Conservation (phyloP, 2,329 filamentous ascomycete genomes). For the Corinectria fuckeliana region DNA sequence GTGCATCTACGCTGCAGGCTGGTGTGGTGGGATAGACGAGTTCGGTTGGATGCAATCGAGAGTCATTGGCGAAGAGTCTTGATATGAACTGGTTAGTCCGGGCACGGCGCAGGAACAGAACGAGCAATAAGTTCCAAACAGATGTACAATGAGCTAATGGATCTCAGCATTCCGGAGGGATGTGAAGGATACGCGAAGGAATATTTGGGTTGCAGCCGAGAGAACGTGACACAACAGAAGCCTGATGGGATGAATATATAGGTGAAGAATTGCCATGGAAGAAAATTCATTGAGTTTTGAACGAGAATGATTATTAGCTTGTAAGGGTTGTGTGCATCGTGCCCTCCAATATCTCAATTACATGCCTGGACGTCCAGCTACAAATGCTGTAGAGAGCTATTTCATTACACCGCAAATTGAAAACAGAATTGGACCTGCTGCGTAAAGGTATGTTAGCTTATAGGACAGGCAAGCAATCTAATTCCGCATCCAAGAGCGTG, state of each 20-base stretch:
- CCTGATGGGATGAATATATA: neutral
- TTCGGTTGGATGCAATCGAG: neutral
- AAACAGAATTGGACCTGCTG: too few relatives aligned
- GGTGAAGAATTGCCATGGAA: neutral
- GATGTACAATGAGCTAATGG: neutral
- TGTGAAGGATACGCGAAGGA: constrained; percentile 1
- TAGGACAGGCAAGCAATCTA: neutral
- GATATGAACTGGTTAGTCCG: neutral
- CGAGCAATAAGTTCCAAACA: neutral
- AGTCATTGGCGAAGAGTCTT: neutral
- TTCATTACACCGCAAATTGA: too few relatives aligned
- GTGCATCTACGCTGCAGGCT: neutral
- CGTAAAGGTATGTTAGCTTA: too few relatives aligned
- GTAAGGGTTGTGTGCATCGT: neutral
- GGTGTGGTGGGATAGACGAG: neutral
- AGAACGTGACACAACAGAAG: neutral
- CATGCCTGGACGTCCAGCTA: too few relatives aligned
- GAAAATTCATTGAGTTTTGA: neutral
- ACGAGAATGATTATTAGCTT: neutral
- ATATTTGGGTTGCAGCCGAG: neutral
- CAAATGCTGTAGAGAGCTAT: too few relatives aligned
- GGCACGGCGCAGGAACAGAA: constrained; percentile 1
- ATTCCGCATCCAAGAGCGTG: neutral
- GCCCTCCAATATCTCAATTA: too few relatives aligned
- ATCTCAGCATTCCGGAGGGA: neutral